phyloP scores from a whole-genome alignment of 345 rosid species.

The Turnera subulata region DNA sequence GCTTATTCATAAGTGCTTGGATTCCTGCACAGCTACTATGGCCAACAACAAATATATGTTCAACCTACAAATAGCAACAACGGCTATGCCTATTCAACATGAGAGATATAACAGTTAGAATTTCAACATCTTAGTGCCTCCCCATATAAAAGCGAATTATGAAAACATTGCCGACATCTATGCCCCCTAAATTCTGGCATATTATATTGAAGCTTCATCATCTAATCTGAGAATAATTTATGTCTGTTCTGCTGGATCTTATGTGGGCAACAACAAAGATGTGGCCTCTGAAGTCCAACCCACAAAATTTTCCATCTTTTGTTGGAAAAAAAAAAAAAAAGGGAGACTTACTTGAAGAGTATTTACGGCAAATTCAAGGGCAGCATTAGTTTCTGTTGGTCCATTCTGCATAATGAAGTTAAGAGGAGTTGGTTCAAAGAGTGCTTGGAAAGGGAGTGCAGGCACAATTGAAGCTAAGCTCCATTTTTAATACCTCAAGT shows the following conservation, averaged over 20 bases:
- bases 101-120: not conserved
- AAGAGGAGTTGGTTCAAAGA: not conserved
- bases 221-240: too few species aligned
- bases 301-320: too few species aligned
- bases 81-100: not conserved
- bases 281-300: too few species aligned
- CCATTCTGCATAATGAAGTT: slow-evolving; percentile 15
- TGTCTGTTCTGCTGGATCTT: too few species aligned
- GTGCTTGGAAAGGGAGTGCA: not conserved
- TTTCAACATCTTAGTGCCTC: not conserved
- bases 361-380: slow-evolving; percentile 30
- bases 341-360: slow-evolving; percentile 24
- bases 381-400: slow-evolving; percentile 31
- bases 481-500: slow-evolving; percentile 11
- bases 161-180: not conserved
- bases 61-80: slow-evolving; percentile 19
- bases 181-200: not conserved
- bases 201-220: too few species aligned
- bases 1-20: slow-evolving; percentile 26
- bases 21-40: slow-evolving; percentile 34
- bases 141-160: not conserved
- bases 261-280: too few species aligned
- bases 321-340: not conserved
- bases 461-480: not conserved
- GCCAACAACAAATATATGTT: slow-evolving; percentile 26